phyloP scores from a whole-genome alignment of 345 rosid species.

The Melastoma malabathricum region DNA sequence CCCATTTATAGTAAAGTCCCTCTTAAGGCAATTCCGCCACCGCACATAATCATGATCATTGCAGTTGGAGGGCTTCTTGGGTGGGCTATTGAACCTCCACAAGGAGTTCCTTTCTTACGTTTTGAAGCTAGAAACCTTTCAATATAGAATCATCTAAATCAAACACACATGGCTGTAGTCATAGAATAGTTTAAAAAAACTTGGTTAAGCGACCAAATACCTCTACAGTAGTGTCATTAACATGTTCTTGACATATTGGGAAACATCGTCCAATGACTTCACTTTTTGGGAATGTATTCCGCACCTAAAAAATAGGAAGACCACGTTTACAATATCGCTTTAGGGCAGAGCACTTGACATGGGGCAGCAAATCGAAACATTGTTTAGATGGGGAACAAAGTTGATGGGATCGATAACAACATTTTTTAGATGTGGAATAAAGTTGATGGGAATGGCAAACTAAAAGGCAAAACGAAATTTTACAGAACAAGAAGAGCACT shows the following conservation, averaged over 20 bases:
- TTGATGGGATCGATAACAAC: no score
- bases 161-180: neutral
- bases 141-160: slow-evolving; percentile 5
- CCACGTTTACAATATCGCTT: neutral
- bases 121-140: slow-evolving; percentile 66
- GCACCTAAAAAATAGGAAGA: slow-evolving; percentile 23
- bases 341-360: neutral
- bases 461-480: no score
- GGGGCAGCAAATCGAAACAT: neutral
- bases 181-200: neutral
- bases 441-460: no score
- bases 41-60: slow-evolving; percentile 54
- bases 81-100: slow-evolving; percentile 15
- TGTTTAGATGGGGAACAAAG: no score
- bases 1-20: slow-evolving; percentile 98
- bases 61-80: slow-evolving; percentile 26
- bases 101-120: slow-evolving; percentile 20
- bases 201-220: slow-evolving; percentile 12
- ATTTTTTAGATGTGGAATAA: no score
- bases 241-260: slow-evolving; percentile 55
- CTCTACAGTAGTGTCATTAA: slow-evolving; percentile 41
- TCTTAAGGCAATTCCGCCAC: slow-evolving; percentile 62
- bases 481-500: no score
- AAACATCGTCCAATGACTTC: slow-evolving; percentile 53
- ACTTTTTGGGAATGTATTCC: slow-evolving; percentile 31